These are phyloP conservation scores for Salix udensis DNA, from an alignment of 345 rosid species.

Conservation along the genomic window DNA sequence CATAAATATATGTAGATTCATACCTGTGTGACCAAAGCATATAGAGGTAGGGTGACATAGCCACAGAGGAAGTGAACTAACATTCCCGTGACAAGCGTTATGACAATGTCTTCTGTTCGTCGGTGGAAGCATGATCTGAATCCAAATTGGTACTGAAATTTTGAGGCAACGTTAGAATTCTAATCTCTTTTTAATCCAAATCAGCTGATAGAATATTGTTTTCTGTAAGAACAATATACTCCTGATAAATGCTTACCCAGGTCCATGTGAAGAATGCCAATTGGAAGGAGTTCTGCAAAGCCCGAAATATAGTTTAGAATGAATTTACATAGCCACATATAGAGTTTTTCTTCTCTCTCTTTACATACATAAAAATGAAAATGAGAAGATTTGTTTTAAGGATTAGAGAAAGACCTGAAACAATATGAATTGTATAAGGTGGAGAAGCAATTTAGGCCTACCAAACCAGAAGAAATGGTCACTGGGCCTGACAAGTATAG, in stretches of 20 bases:
- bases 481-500: conserved; percentile 56
- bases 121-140: conserved; percentile 54
- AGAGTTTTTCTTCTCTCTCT: neutral
- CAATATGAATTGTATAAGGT: conserved; percentile 50
- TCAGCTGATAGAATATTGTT: neutral
- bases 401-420: conserved; percentile 41
- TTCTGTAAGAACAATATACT: neutral
- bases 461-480: conserved; percentile 62
- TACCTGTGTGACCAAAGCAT: conserved; percentile 65
- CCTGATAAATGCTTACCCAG: conserved; percentile 36
- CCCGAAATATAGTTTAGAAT: neutral
- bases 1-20: neutral
- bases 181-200: neutral
- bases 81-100: conserved; percentile 45
- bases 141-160: conserved; percentile 51
- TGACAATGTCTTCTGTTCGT: conserved; percentile 36
- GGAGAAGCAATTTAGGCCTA: conserved; percentile 48
- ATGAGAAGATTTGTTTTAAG: neutral
- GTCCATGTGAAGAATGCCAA: conserved; percentile 89
- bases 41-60: conserved; percentile 59
- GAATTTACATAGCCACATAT: neutral
- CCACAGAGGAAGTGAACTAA: conserved; percentile 49
- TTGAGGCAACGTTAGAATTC: neutral
- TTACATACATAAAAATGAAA: neutral
- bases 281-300: conserved; percentile 77